Conservation (phyloP, 192 early-diverging fungal species). For the Coemansia furcata region DNA sequence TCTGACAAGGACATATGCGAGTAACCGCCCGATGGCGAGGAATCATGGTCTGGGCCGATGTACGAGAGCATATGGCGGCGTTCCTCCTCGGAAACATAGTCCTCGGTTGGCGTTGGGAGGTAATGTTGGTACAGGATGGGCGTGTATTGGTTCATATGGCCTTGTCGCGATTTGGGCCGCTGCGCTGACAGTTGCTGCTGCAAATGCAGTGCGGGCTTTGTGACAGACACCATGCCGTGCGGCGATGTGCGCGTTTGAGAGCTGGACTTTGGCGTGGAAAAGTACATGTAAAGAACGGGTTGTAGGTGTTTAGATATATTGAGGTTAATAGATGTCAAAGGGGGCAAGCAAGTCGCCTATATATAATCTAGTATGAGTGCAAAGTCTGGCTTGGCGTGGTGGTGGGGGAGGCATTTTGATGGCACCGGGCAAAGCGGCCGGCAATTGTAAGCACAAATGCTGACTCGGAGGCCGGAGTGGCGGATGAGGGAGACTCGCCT, state of each 20-base stretch:
- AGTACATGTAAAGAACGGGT: not conserved
- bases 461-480: slow-evolving; percentile 2
- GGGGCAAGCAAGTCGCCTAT: not conserved
- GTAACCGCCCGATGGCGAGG: slow-evolving; percentile 19
- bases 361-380: not conserved
- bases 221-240: not conserved
- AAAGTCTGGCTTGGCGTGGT: not conserved
- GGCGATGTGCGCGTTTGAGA: slow-evolving; percentile 7
- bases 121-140: not conserved
- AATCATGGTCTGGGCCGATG: slow-evolving; percentile 15
- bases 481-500: not conserved
- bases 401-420: not conserved
- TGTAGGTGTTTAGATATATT: not conserved
- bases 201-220: slow-evolving; percentile 1
- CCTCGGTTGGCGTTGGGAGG: slow-evolving; percentile 15
- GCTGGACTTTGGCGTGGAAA: slow-evolving; percentile 8
- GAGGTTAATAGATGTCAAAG: not conserved
- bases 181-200: slow-evolving; percentile 7
- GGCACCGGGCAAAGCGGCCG: slow-evolving; percentile 1
- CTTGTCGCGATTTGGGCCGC: not conserved
- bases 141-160: not conserved
- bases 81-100: slow-evolving; percentile 10
- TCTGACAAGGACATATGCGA: slow-evolving; percentile 30
- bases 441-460: not conserved
- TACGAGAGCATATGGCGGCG: slow-evolving; percentile 5